phyloP scores from a whole-genome alignment of 2,329 filamentous ascomycete species.

The Dactylellina drechsleri region DNA sequence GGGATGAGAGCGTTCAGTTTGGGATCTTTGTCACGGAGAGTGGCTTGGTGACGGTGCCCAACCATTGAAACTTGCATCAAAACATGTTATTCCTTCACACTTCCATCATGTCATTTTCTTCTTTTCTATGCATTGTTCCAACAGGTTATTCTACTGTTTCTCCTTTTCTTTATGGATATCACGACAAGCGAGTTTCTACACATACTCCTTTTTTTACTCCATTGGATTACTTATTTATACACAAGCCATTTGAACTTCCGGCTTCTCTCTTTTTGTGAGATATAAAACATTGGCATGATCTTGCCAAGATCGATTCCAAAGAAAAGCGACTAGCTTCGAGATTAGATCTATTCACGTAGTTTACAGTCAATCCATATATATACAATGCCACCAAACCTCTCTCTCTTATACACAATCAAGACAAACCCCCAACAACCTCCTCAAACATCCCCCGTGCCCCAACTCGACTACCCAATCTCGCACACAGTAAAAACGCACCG shows the following conservation, averaged over 20 bases:
- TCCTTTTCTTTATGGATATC: neutral
- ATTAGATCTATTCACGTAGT: neutral
- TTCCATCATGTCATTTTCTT: neutral
- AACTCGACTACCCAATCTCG: constrained; percentile 83
- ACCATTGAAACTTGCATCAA: no score
- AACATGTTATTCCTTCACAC: neutral
- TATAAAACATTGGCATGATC: no score
- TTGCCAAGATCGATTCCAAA: no score
- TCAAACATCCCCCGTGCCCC: constrained; percentile 82
- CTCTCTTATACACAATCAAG: neutral
- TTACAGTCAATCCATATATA: neutral
- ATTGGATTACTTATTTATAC: constrained; percentile 18
- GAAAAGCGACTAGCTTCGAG: no score
- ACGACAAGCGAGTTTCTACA: constrained; percentile 31
- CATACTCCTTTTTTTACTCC: constrained; percentile 4
- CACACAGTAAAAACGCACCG: constrained; percentile 92
- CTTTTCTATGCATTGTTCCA: constrained; percentile 36
- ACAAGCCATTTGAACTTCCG: neutral
- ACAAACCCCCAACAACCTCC: constrained; percentile 61
- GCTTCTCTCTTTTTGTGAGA: neutral
- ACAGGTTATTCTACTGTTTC: constrained; percentile 19
- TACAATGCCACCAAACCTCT: neutral
- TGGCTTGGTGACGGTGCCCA: no score
- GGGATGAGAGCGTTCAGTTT: no score
- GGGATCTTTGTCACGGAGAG: no score